Base-by-base conservation (phyloP, 164 flowering plant genomes). In the Magnolia officinalis region DNA sequence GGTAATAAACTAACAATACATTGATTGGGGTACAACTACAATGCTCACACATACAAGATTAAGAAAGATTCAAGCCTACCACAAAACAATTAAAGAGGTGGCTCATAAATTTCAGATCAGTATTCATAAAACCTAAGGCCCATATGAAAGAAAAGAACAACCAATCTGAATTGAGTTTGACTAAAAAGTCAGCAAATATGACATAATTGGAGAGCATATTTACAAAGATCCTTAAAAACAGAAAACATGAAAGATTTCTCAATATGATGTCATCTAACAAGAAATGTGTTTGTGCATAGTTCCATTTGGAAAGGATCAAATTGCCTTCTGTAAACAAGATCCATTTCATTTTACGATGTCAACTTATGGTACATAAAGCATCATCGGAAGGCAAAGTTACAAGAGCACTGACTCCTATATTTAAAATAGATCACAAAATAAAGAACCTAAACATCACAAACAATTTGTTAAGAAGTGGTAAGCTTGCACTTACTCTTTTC, bases 401-500 rank as follows among this genome's bases (percentile, higher is more conserved):
- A 26, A 66, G 31, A 24, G 69, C 16, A 66, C 31, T 9, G 29
- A 66, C 61, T 66, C 69, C 29, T 66, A 13, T 21, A 13, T 31
- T 31, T 31, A 29, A 24, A 29, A 14, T 18, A 68, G n/a, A 68
- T 13, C 71, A 37, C 1, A 31, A 29, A 31, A 2, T 8, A 14
- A 68, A 37, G 67, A 68, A 68, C 50, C 19, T 24, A 68, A 7
- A 37, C 19, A 29, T 68, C 49, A 68, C n/a, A 29, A 16, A 6
- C 71, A 29, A 68, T 37, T 68, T 68, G 61, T 55, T 55, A 55
- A 3, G n/a, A 31, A 37, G 11, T 21, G 45, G 16, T 24, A 66
- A 21, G 13, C 69, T 68, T 68, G 37, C 67, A 81, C 97, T 88
- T 80, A 94, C 98, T 86, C 88, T 85, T 83, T 94, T 78, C 75